Evolutionary conservation across 176 grass and related monocot species (phyloP).

Genomic region (Themeda triandra): DNA sequence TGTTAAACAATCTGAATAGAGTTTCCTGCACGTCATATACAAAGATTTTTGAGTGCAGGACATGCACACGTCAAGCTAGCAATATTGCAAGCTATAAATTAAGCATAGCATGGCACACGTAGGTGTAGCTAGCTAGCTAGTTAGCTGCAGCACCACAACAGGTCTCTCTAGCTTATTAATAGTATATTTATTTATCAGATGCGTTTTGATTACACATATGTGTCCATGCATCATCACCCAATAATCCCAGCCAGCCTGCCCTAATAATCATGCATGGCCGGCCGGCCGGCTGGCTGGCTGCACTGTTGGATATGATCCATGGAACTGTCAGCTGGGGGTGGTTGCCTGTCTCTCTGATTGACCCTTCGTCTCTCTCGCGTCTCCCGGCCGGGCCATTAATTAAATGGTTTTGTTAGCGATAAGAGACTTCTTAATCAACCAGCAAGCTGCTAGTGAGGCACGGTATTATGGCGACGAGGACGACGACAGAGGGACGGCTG

Average conservation of each 20-base stretch:
- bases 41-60: not conserved
- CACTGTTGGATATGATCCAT: not conserved
- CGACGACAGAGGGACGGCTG: not conserved
- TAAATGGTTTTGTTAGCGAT: not conserved
- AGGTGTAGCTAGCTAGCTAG: not conserved
- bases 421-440: not conserved
- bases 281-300: not conserved
- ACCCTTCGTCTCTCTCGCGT: not conserved
- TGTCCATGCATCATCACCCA: not conserved
- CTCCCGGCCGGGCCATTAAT: not conserved
- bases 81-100: not conserved
- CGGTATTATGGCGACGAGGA: not conserved
- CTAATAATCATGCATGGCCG: not conserved
- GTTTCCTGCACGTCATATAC: not conserved
- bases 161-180: not conserved
- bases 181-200: not conserved
- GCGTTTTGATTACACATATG: not conserved
- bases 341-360: constrained; percentile 1
- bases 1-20: not conserved
- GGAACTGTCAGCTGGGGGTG: not conserved
- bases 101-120: not conserved
- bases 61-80: not conserved
- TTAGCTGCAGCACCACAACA: not conserved
- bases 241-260: not conserved
- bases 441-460: not conserved